Evolutionary conservation across 805 yeast species (phyloP).

Genomic region (Candida piceae): DNA sequence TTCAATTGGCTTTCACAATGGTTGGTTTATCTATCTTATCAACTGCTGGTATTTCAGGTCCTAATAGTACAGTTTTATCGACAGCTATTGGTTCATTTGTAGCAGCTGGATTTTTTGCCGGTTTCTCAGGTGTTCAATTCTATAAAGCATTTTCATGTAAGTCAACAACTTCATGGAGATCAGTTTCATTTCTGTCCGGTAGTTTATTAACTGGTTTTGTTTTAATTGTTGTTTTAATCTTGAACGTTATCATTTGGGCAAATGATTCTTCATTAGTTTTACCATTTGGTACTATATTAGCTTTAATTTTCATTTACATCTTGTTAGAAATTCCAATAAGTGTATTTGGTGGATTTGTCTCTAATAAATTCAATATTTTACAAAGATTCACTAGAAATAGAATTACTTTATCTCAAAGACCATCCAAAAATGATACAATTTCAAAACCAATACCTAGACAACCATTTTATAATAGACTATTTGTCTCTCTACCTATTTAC

Average conservation of each 20-base stretch:
- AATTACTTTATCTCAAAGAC: constrained; percentile 3
- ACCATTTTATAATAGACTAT: constrained; percentile 31
- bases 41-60: constrained; percentile 55
- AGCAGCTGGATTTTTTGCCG: constrained; percentile 68
- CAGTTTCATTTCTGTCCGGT: constrained; percentile 42
- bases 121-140: constrained; percentile 63
- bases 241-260: constrained; percentile 72
- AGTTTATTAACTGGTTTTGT: constrained; percentile 43
- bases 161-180: constrained; percentile 33
- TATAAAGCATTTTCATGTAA: constrained; percentile 49
- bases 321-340: constrained; percentile 73
- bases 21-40: constrained; percentile 56
- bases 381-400: constrained; percentile 10
- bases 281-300: constrained; percentile 71
- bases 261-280: constrained; percentile 69
- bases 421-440: constrained; percentile 5
- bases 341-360: constrained; percentile 58
- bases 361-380: constrained; percentile 23
- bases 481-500: constrained; percentile 40
- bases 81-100: constrained; percentile 57
- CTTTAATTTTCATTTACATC: constrained; percentile 54
- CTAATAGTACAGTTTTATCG: constrained; percentile 58
- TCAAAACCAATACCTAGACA: constrained; percentile 28
- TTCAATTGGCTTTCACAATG: constrained; percentile 63
- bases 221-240: constrained; percentile 43